Conservation (phyloP, 345 rosid species). For the Dipteronia dyeriana region DNA sequence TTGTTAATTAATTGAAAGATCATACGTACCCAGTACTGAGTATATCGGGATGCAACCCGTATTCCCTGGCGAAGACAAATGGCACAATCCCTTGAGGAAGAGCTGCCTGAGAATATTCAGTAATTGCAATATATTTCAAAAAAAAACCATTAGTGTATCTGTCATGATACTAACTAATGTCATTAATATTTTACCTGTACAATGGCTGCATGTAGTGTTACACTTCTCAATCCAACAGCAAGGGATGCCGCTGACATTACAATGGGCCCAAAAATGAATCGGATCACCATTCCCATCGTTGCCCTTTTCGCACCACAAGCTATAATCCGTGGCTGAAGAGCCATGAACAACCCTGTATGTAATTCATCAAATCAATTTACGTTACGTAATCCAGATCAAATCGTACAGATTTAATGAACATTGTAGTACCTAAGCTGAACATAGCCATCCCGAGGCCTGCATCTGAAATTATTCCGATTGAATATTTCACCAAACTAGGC, state of each 20-base stretch:
- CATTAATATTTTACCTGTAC: slow-evolving; percentile 49
- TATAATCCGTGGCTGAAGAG: slow-evolving; percentile 70
- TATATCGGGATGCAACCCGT: slow-evolving; percentile 71
- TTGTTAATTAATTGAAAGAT: too few species aligned
- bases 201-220: slow-evolving; percentile 64
- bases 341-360: slow-evolving; percentile 72
- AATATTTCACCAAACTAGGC: slow-evolving; percentile 65
- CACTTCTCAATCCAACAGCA: slow-evolving; percentile 51
- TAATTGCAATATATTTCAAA: too few species aligned
- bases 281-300: slow-evolving; percentile 55
- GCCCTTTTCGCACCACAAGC: slow-evolving; percentile 70
- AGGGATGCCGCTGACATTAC: slow-evolving; percentile 57
- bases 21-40: slow-evolving; percentile 67
- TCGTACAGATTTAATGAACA: too few species aligned
- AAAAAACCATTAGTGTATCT: too few species aligned
- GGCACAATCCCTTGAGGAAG: slow-evolving; percentile 86
- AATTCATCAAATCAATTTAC: too few species aligned
- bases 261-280: slow-evolving; percentile 64
- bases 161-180: background rate
- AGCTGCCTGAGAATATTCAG: slow-evolving; percentile 51
- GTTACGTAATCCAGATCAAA: too few species aligned
- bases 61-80: slow-evolving; percentile 78
- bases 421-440: slow-evolving; percentile 70
- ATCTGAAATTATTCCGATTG: slow-evolving; percentile 72
- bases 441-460: slow-evolving; percentile 88